Evolutionary conservation across 2,329 filamentous ascomycete genomes (phyloP), one percentile per base, ranked within the genome.

Genomic region (Juglanconis sp.): DNA sequence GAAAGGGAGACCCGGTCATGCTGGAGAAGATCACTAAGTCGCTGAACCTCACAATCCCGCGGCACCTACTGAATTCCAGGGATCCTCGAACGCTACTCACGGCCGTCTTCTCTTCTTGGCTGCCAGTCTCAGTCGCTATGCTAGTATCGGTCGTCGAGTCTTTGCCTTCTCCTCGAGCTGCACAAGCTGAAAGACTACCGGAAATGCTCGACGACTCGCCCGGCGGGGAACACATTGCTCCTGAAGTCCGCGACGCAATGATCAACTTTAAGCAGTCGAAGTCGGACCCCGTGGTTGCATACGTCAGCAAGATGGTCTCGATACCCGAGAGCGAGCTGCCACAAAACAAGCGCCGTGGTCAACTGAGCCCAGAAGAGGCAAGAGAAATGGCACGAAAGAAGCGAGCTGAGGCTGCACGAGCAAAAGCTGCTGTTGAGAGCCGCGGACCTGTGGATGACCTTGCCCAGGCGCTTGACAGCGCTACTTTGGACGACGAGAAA

Each of bases 291-390:
- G 87, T 96, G 0, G 91, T 99, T 1, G 94, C 91, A 8, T 99
- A 96, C 66, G 91, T 99, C 63, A 98, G 94, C 76, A 99, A 99
- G 73, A 97, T 99, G 92, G 91, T 98, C 1, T 95, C 95, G 0
- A 83, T 99, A 11, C 94, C 92, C 0, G 91, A 96, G 69, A 97
- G 91, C 73, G 94, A 99, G 68, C 79, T 99, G 5, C 90, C 91
- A 0, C 86, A 94, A 56, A 96, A 96, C 72, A 96, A 89, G 73
- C 83, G 91, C 50, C 82, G 86, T 15, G 88, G 88, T 0, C 87
- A 87, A 48, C 82, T 98, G 69, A 96, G 86, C 44, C 89, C 92
- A 1, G 95, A 96, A 64, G 95, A 98, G 74, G 95, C 95, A 3
- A 81, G 91, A 65, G 93, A 97, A 64, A 76, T 97, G 61, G 95